These are phyloP conservation scores for Colletotrichum costaricense DNA, from an alignment of 2,329 filamentous ascomycete species.

Conservation along the genomic window DNA sequence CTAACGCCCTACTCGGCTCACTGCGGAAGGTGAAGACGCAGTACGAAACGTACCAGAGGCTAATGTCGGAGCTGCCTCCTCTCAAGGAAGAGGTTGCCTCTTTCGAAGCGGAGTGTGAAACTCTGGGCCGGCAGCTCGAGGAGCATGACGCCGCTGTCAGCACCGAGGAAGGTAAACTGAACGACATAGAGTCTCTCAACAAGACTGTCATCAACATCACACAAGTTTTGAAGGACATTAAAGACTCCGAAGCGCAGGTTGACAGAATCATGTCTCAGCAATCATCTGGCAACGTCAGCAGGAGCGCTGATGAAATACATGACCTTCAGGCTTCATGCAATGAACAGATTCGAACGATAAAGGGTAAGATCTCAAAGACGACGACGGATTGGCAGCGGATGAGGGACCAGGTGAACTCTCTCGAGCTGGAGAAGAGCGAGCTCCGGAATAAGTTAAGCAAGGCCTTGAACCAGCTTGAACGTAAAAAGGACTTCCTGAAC, in stretches of 20 bases:
- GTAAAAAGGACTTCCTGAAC: conserved; percentile 76
- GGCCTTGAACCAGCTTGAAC: conserved; percentile 81
- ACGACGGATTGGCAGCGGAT: conserved; percentile 77
- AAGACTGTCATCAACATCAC: conserved; percentile 82
- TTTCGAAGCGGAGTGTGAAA: conserved; percentile 71
- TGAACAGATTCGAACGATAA: conserved; percentile 74
- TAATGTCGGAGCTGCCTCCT: conserved; percentile 77
- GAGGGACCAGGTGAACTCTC: conserved; percentile 72
- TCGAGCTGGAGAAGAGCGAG: conserved; percentile 84
- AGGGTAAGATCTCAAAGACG: conserved; percentile 73
- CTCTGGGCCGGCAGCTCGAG: conserved; percentile 71
- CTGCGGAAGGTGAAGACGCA: conserved; percentile 73
- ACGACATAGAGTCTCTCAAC: conserved; percentile 79
- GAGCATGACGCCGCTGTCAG: conserved; percentile 74
- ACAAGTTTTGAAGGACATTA: conserved; percentile 78
- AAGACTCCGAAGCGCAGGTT: conserved; percentile 78
- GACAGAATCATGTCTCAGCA: conserved; percentile 81
- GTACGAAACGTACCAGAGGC: conserved; percentile 79
- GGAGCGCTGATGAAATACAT: conserved; percentile 86
- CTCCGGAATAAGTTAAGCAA: conserved; percentile 77
- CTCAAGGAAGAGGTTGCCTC: conserved; percentile 72
- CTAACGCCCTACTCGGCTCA: conserved; percentile 62
- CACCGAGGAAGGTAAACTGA: conserved; percentile 72
- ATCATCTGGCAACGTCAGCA: conserved; percentile 71
- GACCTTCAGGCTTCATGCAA: conserved; percentile 75